A percentile compares a stretch with the other conserved stretches of the same genome.
These are phyloP conservation scores for Botrytis elliptica DNA, from an alignment of 2,329 filamentous ascomycete genomes.

Conservation along the genomic window DNA sequence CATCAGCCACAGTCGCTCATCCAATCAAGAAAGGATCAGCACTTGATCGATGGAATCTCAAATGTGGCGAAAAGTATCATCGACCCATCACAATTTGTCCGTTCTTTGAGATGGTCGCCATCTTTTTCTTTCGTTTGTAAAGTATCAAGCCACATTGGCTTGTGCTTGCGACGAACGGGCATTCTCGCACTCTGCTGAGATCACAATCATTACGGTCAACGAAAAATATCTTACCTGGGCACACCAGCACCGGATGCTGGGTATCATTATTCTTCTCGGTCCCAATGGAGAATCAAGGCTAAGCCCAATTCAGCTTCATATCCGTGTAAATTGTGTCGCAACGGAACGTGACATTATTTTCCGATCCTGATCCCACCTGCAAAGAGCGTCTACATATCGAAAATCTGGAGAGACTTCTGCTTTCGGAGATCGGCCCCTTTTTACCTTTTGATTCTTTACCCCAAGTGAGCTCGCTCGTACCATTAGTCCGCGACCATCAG, in stretches of 20 bases:
- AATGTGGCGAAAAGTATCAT: neutral
- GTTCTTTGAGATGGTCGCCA: neutral
- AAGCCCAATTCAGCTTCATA: constrained; percentile 1
- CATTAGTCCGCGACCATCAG: neutral
- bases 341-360: constrained; percentile 9
- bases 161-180: neutral
- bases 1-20: neutral
- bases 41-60: neutral
- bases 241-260: neutral
- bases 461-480: neutral
- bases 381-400: constrained; percentile 14
- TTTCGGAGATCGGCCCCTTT: constrained; percentile 6
- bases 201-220: neutral
- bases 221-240: neutral
- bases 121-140: neutral
- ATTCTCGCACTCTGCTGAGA: no score
- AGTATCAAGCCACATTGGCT: neutral
- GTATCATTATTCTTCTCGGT: neutral
- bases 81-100: neutral
- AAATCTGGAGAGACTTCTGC: constrained; percentile 3
- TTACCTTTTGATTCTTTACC: neutral
- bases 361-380: neutral
- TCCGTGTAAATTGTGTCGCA: neutral
- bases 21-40: neutral
- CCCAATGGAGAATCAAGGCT: neutral